These are phyloP conservation scores for Plasmodium gonderi DNA, from an alignment of 169 alveolate species.

Conservation along the genomic window DNA sequence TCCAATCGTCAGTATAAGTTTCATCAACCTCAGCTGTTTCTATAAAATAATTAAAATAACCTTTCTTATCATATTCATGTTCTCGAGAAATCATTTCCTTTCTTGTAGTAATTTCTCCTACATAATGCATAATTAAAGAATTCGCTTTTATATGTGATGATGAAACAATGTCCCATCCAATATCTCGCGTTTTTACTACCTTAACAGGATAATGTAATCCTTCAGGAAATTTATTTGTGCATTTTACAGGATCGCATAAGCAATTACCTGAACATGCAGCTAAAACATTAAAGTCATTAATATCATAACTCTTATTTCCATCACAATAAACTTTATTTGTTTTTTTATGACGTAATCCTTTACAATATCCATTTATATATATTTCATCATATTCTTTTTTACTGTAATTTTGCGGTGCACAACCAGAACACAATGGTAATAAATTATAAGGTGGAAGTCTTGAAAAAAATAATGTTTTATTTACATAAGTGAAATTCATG, in stretches of 20 bases:
- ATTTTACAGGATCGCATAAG: slow-evolving; percentile 82
- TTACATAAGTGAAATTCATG: slow-evolving; percentile 83
- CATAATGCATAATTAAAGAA: slow-evolving; percentile 89
- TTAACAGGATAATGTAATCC: slow-evolving; percentile 85
- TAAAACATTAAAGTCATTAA: slow-evolving; percentile 77
- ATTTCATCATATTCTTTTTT: slow-evolving; percentile 73
- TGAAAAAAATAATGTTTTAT: slow-evolving; percentile 78
- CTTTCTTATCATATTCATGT: slow-evolving; percentile 84
- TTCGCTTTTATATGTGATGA: slow-evolving; percentile 80
- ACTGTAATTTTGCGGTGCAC: slow-evolving; percentile 77
- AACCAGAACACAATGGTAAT: slow-evolving; percentile 82
- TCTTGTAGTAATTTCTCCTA: slow-evolving; percentile 87
- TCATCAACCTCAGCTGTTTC: slow-evolving; percentile 84
- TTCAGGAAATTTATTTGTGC: slow-evolving; percentile 81
- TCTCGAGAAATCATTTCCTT: slow-evolving; percentile 88
- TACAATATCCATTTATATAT: slow-evolving; percentile 80
- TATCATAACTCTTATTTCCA: slow-evolving; percentile 79
- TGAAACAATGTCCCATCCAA: slow-evolving; percentile 85
- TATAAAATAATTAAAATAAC: slow-evolving; percentile 83
- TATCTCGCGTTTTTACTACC: slow-evolving; percentile 78
- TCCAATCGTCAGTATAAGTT: slow-evolving; percentile 86
- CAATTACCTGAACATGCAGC: slow-evolving; percentile 86
- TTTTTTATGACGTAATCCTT: slow-evolving; percentile 76
- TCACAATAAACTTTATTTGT: slow-evolving; percentile 76
- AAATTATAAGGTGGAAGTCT: slow-evolving; percentile 79